A percentile compares a stretch with the other conserved stretches of the same genome.
phyloP scores from a whole-genome alignment of 441 rosid genomes.

The Jatropha multifida region DNA sequence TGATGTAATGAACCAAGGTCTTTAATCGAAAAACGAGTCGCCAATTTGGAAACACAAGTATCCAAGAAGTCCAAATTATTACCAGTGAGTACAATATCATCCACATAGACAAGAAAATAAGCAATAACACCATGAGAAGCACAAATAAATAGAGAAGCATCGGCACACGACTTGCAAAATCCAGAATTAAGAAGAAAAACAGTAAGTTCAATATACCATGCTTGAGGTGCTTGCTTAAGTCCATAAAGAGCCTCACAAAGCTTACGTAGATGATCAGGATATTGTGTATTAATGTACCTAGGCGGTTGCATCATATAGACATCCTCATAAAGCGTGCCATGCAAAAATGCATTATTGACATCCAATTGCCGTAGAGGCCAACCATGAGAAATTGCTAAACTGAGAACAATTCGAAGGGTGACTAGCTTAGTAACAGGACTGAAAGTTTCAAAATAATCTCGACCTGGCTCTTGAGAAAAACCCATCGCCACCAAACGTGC shows the following conservation, averaged over 20 bases:
- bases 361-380: background rate
- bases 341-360: too few species aligned
- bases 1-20: background rate
- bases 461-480: background rate
- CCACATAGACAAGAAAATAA: background rate
- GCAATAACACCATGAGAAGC: too few species aligned
- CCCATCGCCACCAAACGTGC: background rate
- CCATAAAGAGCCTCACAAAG: background rate
- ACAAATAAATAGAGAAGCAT: too few species aligned
- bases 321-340: too few species aligned
- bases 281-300: background rate
- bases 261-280: background rate
- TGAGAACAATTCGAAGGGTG: background rate
- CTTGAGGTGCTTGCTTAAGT: background rate
- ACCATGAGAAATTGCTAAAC: background rate
- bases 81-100: background rate
- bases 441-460: background rate
- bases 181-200: background rate
- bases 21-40: background rate
- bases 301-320: too few species aligned
- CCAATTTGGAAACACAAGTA: too few species aligned
- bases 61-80: background rate
- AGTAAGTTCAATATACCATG: background rate
- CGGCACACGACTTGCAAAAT: background rate
- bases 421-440: background rate